These are phyloP conservation scores for Gigaspora rosea DNA, from an alignment of 192 early-diverging fungal genomes.

Conservation along the genomic window DNA sequence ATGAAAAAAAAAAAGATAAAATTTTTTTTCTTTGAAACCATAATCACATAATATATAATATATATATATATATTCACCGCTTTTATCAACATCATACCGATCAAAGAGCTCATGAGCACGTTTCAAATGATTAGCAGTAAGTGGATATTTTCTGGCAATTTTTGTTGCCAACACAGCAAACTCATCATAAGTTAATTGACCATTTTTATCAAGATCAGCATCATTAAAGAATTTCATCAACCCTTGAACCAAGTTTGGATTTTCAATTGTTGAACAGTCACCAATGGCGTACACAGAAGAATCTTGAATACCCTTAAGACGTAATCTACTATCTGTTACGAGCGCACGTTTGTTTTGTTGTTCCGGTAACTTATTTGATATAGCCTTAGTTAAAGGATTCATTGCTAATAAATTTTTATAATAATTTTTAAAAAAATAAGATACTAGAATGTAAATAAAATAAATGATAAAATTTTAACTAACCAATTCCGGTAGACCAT, in stretches of 20 bases:
- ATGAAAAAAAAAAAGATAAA: not conserved
- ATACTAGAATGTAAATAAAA: not conserved
- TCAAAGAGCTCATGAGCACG: slow-evolving; percentile 49
- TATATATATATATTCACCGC: not conserved
- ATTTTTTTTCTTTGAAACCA: not conserved
- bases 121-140: slow-evolving; percentile 55
- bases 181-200: slow-evolving; percentile 50
- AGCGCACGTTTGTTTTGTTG: slow-evolving; percentile 66
- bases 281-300: slow-evolving; percentile 68
- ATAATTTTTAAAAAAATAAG: not conserved
- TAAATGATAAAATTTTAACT: slow-evolving; percentile 23
- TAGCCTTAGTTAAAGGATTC: slow-evolving; percentile 53
- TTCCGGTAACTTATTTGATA: slow-evolving; percentile 48
- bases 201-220: slow-evolving; percentile 52
- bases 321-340: slow-evolving; percentile 56
- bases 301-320: slow-evolving; percentile 56
- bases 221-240: slow-evolving; percentile 51
- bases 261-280: slow-evolving; percentile 73
- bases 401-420: slow-evolving; percentile 38
- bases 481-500: slow-evolving; percentile 62
- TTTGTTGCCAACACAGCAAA: slow-evolving; percentile 46
- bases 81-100: slow-evolving; percentile 53
- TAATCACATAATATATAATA: not conserved
- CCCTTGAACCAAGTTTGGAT: slow-evolving; percentile 55
- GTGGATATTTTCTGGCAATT: slow-evolving; percentile 49